phyloP scores from a whole-genome alignment of 169 alveolate species.

The Sarcocystis neurona region DNA sequence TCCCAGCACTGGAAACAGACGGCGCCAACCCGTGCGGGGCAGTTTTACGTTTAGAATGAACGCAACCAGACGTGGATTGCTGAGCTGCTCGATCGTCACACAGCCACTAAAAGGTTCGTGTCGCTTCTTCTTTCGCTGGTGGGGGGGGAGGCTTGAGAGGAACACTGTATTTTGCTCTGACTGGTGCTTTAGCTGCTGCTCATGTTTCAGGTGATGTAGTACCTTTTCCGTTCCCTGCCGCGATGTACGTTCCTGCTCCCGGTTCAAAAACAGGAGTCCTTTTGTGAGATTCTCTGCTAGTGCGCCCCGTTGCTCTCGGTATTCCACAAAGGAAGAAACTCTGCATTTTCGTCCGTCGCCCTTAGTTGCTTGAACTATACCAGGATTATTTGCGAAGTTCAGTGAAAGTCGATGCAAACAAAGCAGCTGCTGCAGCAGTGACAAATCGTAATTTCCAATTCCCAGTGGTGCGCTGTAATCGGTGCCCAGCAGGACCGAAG shows the following conservation, averaged over 20 bases:
- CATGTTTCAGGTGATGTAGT: too few species aligned
- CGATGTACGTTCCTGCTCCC: not conserved
- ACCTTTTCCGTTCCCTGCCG: too few species aligned
- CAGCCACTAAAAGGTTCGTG: not conserved
- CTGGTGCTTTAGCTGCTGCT: too few species aligned
- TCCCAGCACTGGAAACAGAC: not conserved
- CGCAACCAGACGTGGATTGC: constrained; percentile 7
- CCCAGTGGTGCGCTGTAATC: constrained; percentile 11
- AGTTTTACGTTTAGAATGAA: not conserved
- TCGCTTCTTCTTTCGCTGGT: too few species aligned
- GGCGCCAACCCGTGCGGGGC: constrained; percentile 22
- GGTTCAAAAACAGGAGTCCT: not conserved
- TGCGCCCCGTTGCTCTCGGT: too few species aligned
- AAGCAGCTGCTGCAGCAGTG: constrained; percentile 1
- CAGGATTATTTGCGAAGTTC: not conserved
- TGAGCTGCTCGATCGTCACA: constrained; percentile 19
- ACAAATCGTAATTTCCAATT: constrained; percentile 24
- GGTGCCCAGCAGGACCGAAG: not conserved
- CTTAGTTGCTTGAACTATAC: too few species aligned
- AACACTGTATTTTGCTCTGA: too few species aligned
- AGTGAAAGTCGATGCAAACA: not conserved
- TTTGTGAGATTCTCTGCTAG: not conserved
- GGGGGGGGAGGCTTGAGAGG: too few species aligned
- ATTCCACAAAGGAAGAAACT: too few species aligned
- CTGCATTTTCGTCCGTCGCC: too few species aligned